These are phyloP conservation scores for Malbranchea zuffiana DNA, from an alignment of 2,329 filamentous ascomycete genomes.

Conservation along the genomic window DNA sequence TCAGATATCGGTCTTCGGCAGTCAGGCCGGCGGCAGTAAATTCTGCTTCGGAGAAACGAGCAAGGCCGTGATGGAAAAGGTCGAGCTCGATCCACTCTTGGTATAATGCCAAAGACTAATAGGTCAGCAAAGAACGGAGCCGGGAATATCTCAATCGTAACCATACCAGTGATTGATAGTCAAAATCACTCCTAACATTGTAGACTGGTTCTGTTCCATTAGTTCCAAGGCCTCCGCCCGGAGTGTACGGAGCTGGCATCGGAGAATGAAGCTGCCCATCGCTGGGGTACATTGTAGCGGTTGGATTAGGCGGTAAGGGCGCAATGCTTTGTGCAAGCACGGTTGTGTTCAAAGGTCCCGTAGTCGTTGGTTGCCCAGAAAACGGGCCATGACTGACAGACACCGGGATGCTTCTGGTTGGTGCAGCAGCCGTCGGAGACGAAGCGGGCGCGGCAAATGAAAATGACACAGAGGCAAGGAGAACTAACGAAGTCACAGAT, in stretches of 20 bases:
- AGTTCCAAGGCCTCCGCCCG: constrained; percentile 62
- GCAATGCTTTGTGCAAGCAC: constrained; percentile 47
- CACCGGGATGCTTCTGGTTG: background rate
- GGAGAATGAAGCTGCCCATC: constrained; percentile 58
- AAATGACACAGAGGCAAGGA: constrained; percentile 1
- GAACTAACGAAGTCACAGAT: background rate
- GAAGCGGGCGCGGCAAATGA: constrained; percentile 2
- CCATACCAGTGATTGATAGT: constrained; percentile 59
- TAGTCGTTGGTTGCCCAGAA: constrained; percentile 55
- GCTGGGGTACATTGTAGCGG: constrained; percentile 58
- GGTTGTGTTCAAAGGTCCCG: constrained; percentile 51
- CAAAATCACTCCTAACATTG: constrained; percentile 68
- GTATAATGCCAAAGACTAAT: constrained; percentile 60
- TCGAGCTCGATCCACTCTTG: constrained; percentile 80
- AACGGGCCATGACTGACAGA: constrained; percentile 50
- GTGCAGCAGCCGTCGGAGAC: constrained; percentile 6
- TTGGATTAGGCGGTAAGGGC: constrained; percentile 46
- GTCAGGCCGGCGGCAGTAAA: constrained; percentile 58
- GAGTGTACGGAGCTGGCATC: constrained; percentile 60
- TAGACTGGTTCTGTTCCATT: constrained; percentile 69
- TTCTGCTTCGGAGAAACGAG: constrained; percentile 56
- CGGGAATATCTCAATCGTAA: too few relatives aligned
- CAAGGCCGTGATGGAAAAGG: constrained; percentile 66
- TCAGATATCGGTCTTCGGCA: constrained; percentile 57
- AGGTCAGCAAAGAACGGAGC: constrained; percentile 50